Percentiles rank a stretch among this genome's conserved stretches.
These are phyloP conservation scores for Mallotus nudiflorus DNA, from an alignment of 345 rosid genomes.

Conservation along the genomic window DNA sequence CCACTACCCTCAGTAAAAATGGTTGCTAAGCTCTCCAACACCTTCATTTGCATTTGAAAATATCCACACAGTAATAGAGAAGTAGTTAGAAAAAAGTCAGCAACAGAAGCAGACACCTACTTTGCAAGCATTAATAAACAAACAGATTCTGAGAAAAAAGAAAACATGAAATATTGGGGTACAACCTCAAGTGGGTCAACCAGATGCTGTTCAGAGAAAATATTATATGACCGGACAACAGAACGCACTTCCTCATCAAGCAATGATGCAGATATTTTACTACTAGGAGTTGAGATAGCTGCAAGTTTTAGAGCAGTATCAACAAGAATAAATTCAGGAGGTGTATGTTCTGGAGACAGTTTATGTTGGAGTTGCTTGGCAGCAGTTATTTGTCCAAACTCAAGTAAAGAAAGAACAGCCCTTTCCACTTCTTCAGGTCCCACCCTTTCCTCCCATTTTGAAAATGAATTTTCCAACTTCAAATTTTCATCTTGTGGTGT, in stretches of 20 bases:
- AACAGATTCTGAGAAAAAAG: not conserved
- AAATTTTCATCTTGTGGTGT: conserved; percentile 67
- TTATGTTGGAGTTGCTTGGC: conserved; percentile 95
- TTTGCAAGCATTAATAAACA: not conserved
- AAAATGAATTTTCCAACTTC: conserved; percentile 66
- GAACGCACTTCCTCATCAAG: conserved; percentile 68
- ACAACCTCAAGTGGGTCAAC: conserved; percentile 74
- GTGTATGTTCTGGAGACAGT: conserved; percentile 69
- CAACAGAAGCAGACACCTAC: not conserved
- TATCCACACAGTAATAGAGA: not conserved
- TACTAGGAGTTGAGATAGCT: conserved; percentile 57
- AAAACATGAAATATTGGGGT: conserved; percentile 14
- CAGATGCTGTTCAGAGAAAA: conserved; percentile 37
- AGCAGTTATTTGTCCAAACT: conserved; percentile 93
- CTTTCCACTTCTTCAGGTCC: conserved; percentile 87
- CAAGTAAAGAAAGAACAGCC: conserved; percentile 88
- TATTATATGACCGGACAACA: conserved; percentile 52
- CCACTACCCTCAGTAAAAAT: conserved; percentile 80
- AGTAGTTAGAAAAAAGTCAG: not conserved
- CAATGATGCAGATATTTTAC: conserved; percentile 42
- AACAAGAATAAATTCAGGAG: conserved; percentile 70
- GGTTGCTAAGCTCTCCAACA: conserved; percentile 68
- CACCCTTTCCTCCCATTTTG: conserved; percentile 94
- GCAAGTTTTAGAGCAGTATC: conserved; percentile 88
- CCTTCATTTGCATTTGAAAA: conserved; percentile 40